These are phyloP conservation scores for Vanrija sp. DNA, from an alignment of 1,284 basidiomycete species.

Conservation along the genomic window DNA sequence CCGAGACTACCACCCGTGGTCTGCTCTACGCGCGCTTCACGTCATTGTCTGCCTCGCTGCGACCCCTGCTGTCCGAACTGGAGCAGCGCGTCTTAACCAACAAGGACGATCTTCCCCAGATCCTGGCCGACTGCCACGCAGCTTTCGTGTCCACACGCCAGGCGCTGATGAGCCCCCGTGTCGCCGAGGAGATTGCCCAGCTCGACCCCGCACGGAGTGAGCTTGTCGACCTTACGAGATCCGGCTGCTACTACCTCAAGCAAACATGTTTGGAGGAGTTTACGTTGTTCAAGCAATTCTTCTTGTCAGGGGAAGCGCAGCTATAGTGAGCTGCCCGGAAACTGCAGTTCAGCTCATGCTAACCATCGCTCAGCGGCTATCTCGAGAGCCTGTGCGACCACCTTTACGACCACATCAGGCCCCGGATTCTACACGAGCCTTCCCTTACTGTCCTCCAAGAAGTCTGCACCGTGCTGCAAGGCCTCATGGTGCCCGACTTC, in stretches of 20 bases:
- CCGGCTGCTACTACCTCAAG: conserved; percentile 85
- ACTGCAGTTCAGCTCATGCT: neutral
- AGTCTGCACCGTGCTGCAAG: conserved; percentile 88
- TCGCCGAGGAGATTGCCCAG: conserved; percentile 74
- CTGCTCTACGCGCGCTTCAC: conserved; percentile 83
- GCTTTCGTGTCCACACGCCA: conserved; percentile 74
- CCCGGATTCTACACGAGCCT: conserved; percentile 85
- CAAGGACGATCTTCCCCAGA: conserved; percentile 69
- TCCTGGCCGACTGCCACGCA: conserved; percentile 76
- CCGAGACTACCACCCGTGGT: conserved; percentile 73
- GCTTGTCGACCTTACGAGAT: conserved; percentile 77
- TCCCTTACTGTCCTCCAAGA: conserved; percentile 80
- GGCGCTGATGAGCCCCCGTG: conserved; percentile 62
- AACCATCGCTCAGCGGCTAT: conserved; percentile 59
- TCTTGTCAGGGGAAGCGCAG: conserved; percentile 73
- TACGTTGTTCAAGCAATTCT: conserved; percentile 74
- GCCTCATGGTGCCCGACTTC: conserved; percentile 80
- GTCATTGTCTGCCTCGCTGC: conserved; percentile 64
- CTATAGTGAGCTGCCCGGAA: conserved; percentile 65
- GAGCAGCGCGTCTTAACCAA: conserved; percentile 64
- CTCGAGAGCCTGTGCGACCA: conserved; percentile 86
- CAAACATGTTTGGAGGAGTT: conserved; percentile 85
- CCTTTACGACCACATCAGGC: conserved; percentile 86
- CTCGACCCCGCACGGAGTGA: conserved; percentile 73
- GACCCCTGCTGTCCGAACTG: conserved; percentile 74